A percentile compares a stretch with the other conserved stretches of the same genome.
Evolutionary conservation across 2,329 filamentous ascomycete genomes (phyloP).

Genomic region (Fusarium pilosicola): DNA sequence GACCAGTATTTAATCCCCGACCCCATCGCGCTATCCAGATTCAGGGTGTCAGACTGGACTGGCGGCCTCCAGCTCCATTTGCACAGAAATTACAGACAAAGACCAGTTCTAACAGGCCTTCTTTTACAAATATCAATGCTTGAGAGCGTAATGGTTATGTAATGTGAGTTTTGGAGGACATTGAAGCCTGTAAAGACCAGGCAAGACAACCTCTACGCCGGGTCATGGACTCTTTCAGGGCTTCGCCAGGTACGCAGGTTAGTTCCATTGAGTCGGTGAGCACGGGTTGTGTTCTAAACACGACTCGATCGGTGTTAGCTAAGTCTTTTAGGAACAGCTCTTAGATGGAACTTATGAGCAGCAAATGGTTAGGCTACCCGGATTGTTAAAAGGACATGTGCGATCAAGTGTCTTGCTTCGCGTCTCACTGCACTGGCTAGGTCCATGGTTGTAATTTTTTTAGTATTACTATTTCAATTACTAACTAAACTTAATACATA

Average conservation of each 20-base stretch:
- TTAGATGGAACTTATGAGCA: fast-evolving
- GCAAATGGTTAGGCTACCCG: fast-evolving
- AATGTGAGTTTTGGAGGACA: neutral
- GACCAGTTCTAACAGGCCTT: no score
- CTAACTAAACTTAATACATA: no score
- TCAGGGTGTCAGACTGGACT: neutral
- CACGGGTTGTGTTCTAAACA: no score
- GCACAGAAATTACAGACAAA: no score
- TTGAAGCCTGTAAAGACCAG: neutral
- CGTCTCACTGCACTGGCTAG: no score
- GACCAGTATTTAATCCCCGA: neutral
- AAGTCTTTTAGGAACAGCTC: fast-evolving
- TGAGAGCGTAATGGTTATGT: neutral
- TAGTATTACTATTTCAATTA: no score
- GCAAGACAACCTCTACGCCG: neutral
- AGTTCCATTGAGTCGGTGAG: neutral
- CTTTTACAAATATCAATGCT: fast-evolving
- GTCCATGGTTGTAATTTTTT: no score
- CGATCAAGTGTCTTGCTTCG: no score
- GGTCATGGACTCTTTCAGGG: fast-evolving
- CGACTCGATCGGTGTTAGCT: fast-evolving
- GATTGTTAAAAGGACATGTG: no score
- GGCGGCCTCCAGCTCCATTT: neutral
- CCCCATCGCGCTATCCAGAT: neutral
- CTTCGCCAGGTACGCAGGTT: fast-evolving